Evolutionary conservation across 306 rosid species (phyloP).

Genomic region (Cercis canadensis): DNA sequence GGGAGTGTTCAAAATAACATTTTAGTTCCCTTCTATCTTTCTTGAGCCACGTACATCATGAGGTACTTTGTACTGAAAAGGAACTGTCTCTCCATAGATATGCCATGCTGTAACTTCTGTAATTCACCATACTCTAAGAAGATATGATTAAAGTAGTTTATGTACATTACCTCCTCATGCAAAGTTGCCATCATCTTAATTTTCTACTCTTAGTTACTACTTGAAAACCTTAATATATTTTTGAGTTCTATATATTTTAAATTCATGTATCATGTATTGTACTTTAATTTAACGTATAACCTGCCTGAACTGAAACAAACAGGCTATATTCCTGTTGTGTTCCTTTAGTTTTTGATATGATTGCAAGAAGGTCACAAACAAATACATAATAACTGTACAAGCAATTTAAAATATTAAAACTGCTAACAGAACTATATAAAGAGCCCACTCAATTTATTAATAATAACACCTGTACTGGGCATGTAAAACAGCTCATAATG

Average conservation of each 20-base stretch:
- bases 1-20: too few relatives aligned
- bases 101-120: too few relatives aligned
- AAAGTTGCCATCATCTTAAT: background rate
- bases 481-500: too few relatives aligned
- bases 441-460: background rate
- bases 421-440: too few relatives aligned
- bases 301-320: background rate
- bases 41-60: background rate
- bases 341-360: background rate
- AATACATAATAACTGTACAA: too few relatives aligned
- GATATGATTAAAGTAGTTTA: too few relatives aligned
- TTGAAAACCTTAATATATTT: background rate
- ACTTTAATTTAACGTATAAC: background rate
- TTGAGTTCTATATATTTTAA: background rate
- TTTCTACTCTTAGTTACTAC: background rate
- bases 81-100: background rate
- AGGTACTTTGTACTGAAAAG: conserved; percentile 1
- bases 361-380: background rate
- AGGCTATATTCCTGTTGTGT: background rate
- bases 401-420: background rate
- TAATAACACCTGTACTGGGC: too few relatives aligned
- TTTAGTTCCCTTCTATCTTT: background rate
- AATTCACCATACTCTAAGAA: background rate
- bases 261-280: background rate
- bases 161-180: background rate